phyloP scores from a whole-genome alignment of 305 asterid genomes.

The Nicotiana rustica region DNA sequence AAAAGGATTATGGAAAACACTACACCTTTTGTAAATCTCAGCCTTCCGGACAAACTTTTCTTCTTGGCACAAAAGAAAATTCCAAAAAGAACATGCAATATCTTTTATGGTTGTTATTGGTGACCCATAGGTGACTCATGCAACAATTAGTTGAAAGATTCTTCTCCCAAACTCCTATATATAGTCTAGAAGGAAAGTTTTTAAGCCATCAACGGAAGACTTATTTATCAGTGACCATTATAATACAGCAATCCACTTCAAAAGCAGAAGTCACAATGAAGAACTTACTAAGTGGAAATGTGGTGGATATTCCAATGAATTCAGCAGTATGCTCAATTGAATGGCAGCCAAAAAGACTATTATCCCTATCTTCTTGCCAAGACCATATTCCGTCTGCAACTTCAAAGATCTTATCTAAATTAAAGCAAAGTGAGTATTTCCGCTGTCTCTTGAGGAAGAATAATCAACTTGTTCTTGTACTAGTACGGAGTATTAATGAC shows the following conservation, averaged over 20 bases:
- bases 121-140: constrained; percentile 55
- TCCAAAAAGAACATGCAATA: neutral
- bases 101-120: constrained; percentile 27
- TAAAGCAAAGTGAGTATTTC: constrained; percentile 46
- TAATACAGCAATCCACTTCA: neutral
- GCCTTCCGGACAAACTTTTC: neutral
- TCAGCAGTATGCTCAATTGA: neutral
- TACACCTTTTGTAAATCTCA: too few species aligned
- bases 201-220: neutral
- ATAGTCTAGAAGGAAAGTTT: neutral
- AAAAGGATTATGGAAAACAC: neutral
- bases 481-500: neutral
- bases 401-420: constrained; percentile 45
- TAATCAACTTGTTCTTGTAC: neutral
- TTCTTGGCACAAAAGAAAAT: too few species aligned
- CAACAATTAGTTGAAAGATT: constrained; percentile 32
- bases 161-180: constrained; percentile 29
- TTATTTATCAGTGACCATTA: neutral
- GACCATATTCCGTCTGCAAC: constrained; percentile 36
- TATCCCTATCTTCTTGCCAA: constrained; percentile 45
- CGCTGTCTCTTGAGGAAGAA: neutral
- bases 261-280: neutral
- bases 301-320: neutral
- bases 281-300: neutral
- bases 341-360: constrained; percentile 24